Evolutionary conservation across 1,284 basidiomycete genomes (phyloP).

Genomic region (Amylostereum chailletii): DNA sequence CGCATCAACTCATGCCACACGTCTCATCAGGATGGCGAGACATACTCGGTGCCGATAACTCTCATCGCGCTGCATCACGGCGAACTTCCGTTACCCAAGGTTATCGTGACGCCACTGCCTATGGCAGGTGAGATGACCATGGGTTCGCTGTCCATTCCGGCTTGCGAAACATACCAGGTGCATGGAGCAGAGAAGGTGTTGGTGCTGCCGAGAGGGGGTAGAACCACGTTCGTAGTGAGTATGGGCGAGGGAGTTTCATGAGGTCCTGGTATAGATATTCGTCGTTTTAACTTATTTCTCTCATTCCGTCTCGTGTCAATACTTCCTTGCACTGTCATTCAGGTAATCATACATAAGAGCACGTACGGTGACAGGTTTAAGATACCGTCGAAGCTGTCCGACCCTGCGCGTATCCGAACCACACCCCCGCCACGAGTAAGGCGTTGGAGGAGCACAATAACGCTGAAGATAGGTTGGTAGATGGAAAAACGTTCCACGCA

Average conservation of each 20-base stretch:
- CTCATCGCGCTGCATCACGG: constrained; percentile 76
- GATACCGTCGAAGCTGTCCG: background rate
- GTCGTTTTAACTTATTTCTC: too few relatives aligned
- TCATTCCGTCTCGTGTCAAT: too few relatives aligned
- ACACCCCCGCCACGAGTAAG: constrained; percentile 56
- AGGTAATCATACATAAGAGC: background rate
- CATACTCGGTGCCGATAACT: constrained; percentile 51
- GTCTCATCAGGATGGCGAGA: constrained; percentile 44
- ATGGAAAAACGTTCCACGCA: constrained; percentile 84
- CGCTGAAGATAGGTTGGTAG: constrained; percentile 64
- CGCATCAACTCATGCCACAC: constrained; percentile 7
- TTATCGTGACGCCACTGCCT: constrained; percentile 54
- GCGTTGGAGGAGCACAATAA: constrained; percentile 52
- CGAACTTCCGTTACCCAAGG: constrained; percentile 59
- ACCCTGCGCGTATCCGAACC: constrained; percentile 43
- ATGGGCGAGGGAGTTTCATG: constrained; percentile 39
- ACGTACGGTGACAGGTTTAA: background rate
- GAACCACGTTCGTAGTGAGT: constrained; percentile 69
- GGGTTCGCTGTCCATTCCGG: constrained; percentile 51
- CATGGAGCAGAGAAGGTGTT: constrained; percentile 70
- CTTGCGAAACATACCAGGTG: constrained; percentile 63
- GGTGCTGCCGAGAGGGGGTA: constrained; percentile 68
- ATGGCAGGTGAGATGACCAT: constrained; percentile 40
- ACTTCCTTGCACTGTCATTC: background rate
- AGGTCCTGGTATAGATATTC: background rate